These are phyloP conservation scores for Colletotrichum agaves DNA, from an alignment of 2,329 filamentous ascomycete species.

Conservation along the genomic window DNA sequence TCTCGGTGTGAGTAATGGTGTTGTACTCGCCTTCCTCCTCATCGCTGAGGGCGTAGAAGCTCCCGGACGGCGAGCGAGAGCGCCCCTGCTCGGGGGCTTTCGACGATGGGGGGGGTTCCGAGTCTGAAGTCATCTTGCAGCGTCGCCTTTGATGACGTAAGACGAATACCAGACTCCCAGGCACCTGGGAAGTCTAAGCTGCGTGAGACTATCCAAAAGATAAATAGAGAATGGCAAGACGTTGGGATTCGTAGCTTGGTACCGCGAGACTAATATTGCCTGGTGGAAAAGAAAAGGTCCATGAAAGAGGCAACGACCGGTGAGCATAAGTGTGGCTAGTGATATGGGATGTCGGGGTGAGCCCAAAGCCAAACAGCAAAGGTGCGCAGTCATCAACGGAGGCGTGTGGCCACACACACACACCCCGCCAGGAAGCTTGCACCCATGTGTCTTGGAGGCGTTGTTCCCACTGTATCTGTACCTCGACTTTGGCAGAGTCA, in stretches of 20 bases:
- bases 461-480: slow-evolving; percentile 33
- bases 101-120: slow-evolving; percentile 32
- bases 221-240: neutral
- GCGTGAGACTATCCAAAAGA: slow-evolving; percentile 15
- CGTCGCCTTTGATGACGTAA: slow-evolving; percentile 23
- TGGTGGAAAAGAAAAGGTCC: neutral
- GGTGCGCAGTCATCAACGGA: slow-evolving; percentile 6
- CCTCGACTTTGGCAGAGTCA: slow-evolving; percentile 8
- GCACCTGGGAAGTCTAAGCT: slow-evolving; percentile 6
- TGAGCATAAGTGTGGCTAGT: slow-evolving; percentile 34
- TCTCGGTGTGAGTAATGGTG: slow-evolving; percentile 84
- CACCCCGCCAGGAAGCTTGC: slow-evolving; percentile 33
- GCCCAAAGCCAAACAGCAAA: slow-evolving; percentile 2
- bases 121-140: slow-evolving; percentile 38
- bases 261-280: neutral
- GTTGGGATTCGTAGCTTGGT: neutral
- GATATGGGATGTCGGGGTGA: slow-evolving; percentile 25
- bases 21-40: slow-evolving; percentile 96
- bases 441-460: slow-evolving; percentile 37
- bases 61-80: slow-evolving; percentile 79
- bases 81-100: slow-evolving; percentile 45
- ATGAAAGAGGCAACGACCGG: slow-evolving; percentile 13
- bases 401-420: slow-evolving; percentile 22
- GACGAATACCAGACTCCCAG: slow-evolving; percentile 16
- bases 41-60: slow-evolving; percentile 96